Base-by-base conservation (phyloP, 2,329 filamentous ascomycete species). In the Phialophora chinensis region DNA sequence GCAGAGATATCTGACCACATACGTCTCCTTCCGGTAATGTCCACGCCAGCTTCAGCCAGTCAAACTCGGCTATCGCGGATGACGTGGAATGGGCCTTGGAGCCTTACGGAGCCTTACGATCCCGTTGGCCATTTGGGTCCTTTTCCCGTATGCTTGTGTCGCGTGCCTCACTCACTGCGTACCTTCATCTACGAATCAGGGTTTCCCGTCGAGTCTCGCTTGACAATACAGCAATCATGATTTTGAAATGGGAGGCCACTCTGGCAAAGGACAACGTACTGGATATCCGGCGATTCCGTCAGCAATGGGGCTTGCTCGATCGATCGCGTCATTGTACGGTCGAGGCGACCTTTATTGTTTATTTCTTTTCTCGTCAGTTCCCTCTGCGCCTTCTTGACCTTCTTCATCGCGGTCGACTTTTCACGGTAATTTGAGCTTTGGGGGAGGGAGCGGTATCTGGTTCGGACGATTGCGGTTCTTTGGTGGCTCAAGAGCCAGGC, bases 201-300 rank as follows among this genome's bases (percentile, higher is more conserved):
- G 11, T 53, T 27, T 53, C n/a, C 23, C 44, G 58, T 53, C 42
- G 58, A 52, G 23, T 20, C 29, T 52, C 44, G 58, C 58, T 60
- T 60, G 58, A 52, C 47, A 10, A 53, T 23, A 35, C 50, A 12
- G 42, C 8, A 35, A 35, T 33, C 57, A 50, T 38, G 31, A 50
- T 7, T 35, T 49, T 49, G 57, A 38, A 2, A 49, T 42, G 1
- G 25, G 44, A 38, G 11, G 44, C 47, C 58, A 50, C 25, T 60
- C 47, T 53, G 17, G 23, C 42, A 59, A 60, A 53, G 31, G 47
- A 35, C 58, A 47, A 5, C 35, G 58, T n/a, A n/a, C n/a, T n/a
- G n/a, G n/a, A n/a, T n/a, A 52, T 35, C 58, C 58, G 58, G 58
- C 47, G 23, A 11, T n/a, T 60, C 58, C 58, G 58, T 38, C 47